Evolutionary conservation across 371 early-diverging fungal species (phyloP).

Genomic region (Mortierella sp.): DNA sequence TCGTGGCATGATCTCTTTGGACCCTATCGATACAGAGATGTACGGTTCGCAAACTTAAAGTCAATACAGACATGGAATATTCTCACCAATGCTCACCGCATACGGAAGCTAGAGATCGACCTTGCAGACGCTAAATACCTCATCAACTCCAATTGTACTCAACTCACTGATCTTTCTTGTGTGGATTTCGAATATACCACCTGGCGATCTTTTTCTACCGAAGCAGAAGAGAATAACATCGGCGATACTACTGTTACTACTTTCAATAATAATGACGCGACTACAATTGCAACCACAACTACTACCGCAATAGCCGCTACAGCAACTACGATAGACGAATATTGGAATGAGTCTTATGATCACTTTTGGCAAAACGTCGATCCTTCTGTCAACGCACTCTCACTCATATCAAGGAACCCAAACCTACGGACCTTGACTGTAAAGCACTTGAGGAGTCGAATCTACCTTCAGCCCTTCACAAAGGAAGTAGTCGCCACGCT

Average conservation of each 20-base stretch:
- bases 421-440: too few relatives aligned
- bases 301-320: neutral
- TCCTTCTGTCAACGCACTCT: too few relatives aligned
- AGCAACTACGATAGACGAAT: too few relatives aligned
- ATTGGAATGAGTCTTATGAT: too few relatives aligned
- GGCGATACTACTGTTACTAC: too few relatives aligned
- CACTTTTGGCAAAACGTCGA: too few relatives aligned
- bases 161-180: conserved; percentile 12
- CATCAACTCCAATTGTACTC: conserved; percentile 5
- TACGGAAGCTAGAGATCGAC: conserved; percentile 12
- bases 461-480: too few relatives aligned
- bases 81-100: conserved; percentile 10
- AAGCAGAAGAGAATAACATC: neutral
- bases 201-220: neutral
- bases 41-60: conserved; percentile 10
- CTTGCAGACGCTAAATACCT: conserved; percentile 15
- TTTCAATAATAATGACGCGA: too few relatives aligned
- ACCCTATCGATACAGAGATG: neutral
- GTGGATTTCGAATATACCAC: conserved; percentile 10
- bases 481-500: too few relatives aligned
- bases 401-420: too few relatives aligned
- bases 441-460: too few relatives aligned
- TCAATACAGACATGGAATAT: conserved; percentile 12
- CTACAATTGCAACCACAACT: too few relatives aligned
- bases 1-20: conserved; percentile 6